A percentile compares a stretch with the other conserved stretches of the same genome.
Conservation (phyloP, 1,139 yeast species). For the Saccharomycopsis crataegensis region DNA sequence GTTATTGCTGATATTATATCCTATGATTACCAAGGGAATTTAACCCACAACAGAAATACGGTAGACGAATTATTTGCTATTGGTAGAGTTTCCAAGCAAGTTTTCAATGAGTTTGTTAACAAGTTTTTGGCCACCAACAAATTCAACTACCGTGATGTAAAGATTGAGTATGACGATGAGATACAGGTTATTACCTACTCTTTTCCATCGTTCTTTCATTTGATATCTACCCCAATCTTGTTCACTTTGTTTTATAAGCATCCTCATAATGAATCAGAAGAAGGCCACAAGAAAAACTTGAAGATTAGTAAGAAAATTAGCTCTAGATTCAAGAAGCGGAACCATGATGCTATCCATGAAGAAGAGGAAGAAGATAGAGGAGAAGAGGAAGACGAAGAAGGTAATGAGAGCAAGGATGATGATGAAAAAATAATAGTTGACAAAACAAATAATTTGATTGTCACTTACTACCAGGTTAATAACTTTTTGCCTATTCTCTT, state of each 20-base stretch:
- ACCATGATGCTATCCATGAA: neutral
- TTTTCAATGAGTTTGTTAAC: slow-evolving; percentile 12
- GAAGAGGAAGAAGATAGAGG: neutral
- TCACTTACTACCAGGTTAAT: slow-evolving; percentile 11
- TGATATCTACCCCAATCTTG: slow-evolving; percentile 11
- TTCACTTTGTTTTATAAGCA: slow-evolving; percentile 1
- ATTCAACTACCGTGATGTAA: slow-evolving; percentile 14
- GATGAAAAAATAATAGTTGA: neutral
- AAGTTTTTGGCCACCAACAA: slow-evolving; percentile 6
- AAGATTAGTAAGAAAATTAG: neutral
- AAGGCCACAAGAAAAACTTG: neutral
- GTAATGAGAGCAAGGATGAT: neutral
- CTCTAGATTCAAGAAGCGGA: neutral
- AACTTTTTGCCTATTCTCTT: slow-evolving; percentile 12
- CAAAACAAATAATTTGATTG: slow-evolving; percentile 4
- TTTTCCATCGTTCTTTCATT: slow-evolving; percentile 17
- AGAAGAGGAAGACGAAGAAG: neutral
- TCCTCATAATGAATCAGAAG: neutral
- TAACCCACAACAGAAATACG: slow-evolving; percentile 10
- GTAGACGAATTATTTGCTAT: slow-evolving; percentile 11
- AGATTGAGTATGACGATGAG: slow-evolving; percentile 18
- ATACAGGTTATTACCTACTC: slow-evolving; percentile 11
- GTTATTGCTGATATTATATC: slow-evolving; percentile 15
- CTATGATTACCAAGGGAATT: slow-evolving; percentile 12
- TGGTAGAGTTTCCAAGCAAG: slow-evolving; percentile 2